phyloP scores from a whole-genome alignment of 208 protist genomes.

The Polymyxa betae region DNA sequence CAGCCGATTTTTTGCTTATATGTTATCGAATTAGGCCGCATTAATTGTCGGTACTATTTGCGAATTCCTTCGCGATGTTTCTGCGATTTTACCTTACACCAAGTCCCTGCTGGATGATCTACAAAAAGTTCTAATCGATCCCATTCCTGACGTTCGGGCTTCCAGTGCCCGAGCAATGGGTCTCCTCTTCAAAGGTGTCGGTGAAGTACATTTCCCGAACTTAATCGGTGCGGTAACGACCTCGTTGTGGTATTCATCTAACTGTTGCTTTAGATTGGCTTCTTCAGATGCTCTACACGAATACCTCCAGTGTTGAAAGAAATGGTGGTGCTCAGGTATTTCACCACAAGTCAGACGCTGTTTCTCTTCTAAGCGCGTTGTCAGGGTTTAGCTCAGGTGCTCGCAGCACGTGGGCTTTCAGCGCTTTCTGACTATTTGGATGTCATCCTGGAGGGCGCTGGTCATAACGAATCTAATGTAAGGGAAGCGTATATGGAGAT shows the following conservation, averaged over 20 bases:
- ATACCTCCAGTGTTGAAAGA: background rate
- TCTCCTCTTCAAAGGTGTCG: conserved; percentile 74
- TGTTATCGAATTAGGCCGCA: no score
- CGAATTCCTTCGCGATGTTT: conserved; percentile 73
- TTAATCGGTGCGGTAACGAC: conserved; percentile 76
- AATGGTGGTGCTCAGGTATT: background rate
- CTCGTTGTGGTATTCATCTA: background rate
- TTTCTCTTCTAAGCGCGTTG: conserved; percentile 76
- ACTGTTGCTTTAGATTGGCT: background rate
- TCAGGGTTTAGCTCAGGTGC: conserved; percentile 76
- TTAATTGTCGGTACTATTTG: conserved; percentile 80
- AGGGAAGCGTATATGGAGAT: conserved; percentile 76
- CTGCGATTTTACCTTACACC: conserved; percentile 76
- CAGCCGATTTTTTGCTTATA: no score
- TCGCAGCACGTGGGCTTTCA: conserved; percentile 62
- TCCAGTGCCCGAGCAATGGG: conserved; percentile 68
- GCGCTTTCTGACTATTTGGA: background rate
- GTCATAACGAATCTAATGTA: conserved; percentile 24
- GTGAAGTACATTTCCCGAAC: conserved; percentile 75
- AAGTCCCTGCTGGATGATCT: conserved; percentile 72
- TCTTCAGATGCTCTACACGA: background rate
- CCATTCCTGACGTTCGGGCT: conserved; percentile 78
- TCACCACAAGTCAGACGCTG: no score
- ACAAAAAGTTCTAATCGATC: conserved; percentile 74
- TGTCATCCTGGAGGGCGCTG: conserved; percentile 59